Evolutionary conservation across 2,329 filamentous ascomycete genomes (phyloP).

Genomic region (Neocucurbitaria cava): DNA sequence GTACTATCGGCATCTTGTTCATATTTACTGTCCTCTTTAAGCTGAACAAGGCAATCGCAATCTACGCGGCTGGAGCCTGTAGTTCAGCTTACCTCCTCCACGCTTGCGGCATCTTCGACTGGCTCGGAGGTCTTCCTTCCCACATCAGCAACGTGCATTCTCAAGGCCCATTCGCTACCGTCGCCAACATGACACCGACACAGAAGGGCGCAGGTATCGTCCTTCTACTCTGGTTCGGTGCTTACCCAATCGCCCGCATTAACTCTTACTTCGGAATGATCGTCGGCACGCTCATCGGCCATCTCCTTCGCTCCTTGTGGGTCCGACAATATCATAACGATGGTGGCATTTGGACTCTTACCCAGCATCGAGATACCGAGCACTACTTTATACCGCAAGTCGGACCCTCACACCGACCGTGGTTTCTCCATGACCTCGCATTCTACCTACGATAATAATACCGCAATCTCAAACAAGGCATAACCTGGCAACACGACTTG

Average conservation of each 20-base stretch:
- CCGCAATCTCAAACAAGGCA: neutral
- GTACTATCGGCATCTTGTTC: slow-evolving; percentile 10
- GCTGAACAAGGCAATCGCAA: slow-evolving; percentile 22
- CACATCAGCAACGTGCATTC: neutral
- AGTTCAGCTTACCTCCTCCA: slow-evolving; percentile 27
- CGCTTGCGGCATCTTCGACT: slow-evolving; percentile 19
- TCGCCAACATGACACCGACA: slow-evolving; percentile 12
- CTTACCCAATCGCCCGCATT: slow-evolving; percentile 25
- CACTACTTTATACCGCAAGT: neutral
- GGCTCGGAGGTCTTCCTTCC: slow-evolving; percentile 8
- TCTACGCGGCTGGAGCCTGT: slow-evolving; percentile 20
- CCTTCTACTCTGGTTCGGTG: slow-evolving; percentile 22
- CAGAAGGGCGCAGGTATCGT: slow-evolving; percentile 23
- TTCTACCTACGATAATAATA: neutral
- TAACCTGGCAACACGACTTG: neutral
- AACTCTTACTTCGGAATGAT: slow-evolving; percentile 17
- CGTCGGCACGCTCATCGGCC: slow-evolving; percentile 1
- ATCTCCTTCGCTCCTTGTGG: slow-evolving; percentile 15
- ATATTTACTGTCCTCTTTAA: slow-evolving; percentile 23
- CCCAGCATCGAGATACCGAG: slow-evolving; percentile 29
- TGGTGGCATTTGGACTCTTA: slow-evolving; percentile 8
- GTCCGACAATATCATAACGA: slow-evolving; percentile 24
- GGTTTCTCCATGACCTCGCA: neutral
- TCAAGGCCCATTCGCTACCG: neutral
- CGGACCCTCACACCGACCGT: neutral